phyloP scores from a whole-genome alignment of 192 early-diverging fungal genomes.

The Coemansia sp. region DNA sequence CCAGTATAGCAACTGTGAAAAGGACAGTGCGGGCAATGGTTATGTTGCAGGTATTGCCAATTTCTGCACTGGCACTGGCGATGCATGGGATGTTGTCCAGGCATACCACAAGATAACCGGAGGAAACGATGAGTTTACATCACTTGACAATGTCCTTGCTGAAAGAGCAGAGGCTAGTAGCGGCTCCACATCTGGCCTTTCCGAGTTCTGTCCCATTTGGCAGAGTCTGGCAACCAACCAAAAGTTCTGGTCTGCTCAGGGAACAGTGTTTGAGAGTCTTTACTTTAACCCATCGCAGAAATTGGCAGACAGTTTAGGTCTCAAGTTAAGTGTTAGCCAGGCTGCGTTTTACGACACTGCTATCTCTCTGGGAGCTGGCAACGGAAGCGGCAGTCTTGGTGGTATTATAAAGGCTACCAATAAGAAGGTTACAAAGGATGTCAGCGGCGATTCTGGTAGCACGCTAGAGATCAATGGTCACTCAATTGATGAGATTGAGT shows the following conservation, averaged over 20 bases:
- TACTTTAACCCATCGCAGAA: slow-evolving; percentile 30
- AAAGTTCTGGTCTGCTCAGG: slow-evolving; percentile 37
- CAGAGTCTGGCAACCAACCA: slow-evolving; percentile 21
- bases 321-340: slow-evolving; percentile 20
- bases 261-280: slow-evolving; percentile 14
- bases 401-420: slow-evolving; percentile 19
- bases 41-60: slow-evolving; percentile 12
- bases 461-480: slow-evolving; percentile 5
- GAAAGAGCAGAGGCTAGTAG: slow-evolving; percentile 1
- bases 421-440: slow-evolving; percentile 11
- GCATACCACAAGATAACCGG: slow-evolving; percentile 16
- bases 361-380: slow-evolving; percentile 25
- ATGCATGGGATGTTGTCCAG: slow-evolving; percentile 39
- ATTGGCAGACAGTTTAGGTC: slow-evolving; percentile 16
- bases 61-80: slow-evolving; percentile 35
- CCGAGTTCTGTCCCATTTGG: slow-evolving; percentile 52
- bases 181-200: slow-evolving; percentile 29
- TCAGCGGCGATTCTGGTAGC: slow-evolving; percentile 4
- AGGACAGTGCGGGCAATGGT: slow-evolving; percentile 2
- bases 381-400: slow-evolving; percentile 19
- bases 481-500: slow-evolving; percentile 20
- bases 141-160: slow-evolving; percentile 8
- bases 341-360: slow-evolving; percentile 48
- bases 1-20: slow-evolving; percentile 16
- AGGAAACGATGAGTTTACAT: slow-evolving; percentile 28